Evolutionary conservation across 2,329 filamentous ascomycete species (phyloP).

Genomic region (Paraconiothyrium sp.): DNA sequence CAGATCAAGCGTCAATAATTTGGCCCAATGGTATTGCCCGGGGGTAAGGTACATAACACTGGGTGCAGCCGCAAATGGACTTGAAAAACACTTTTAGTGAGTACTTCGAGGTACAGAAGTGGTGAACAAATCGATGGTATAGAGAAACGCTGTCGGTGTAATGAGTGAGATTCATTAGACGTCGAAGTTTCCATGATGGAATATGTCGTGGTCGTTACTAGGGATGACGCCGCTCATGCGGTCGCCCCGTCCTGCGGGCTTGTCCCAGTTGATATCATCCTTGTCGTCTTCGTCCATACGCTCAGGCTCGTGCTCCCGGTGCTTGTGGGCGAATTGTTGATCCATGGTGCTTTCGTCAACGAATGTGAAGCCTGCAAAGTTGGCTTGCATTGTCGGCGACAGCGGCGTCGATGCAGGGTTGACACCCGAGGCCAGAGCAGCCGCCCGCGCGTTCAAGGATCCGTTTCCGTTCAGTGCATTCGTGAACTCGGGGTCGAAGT

Average conservation of each 20-base stretch:
- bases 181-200: constrained; percentile 55
- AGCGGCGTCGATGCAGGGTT: constrained; percentile 90
- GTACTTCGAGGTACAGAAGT: constrained; percentile 25
- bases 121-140: constrained; percentile 18
- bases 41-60: constrained; percentile 28
- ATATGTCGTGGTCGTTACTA: constrained; percentile 58
- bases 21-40: constrained; percentile 30
- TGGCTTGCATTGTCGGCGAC: constrained; percentile 94
- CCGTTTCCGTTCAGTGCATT: constrained; percentile 86
- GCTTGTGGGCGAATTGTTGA: constrained; percentile 70
- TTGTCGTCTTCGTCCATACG: constrained; percentile 57
- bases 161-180: constrained; percentile 34
- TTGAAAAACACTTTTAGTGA: constrained; percentile 41
- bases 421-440: constrained; percentile 80
- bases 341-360: constrained; percentile 98
- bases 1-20: constrained; percentile 34
- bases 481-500: constrained; percentile 98
- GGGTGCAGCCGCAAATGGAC: constrained; percentile 29
- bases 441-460: constrained; percentile 90
- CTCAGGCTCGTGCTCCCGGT: constrained; percentile 52
- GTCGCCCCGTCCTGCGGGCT: constrained; percentile 54
- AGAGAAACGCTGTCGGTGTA: constrained; percentile 18
- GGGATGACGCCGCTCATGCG: constrained; percentile 63
- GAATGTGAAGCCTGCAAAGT: constrained; percentile 98
- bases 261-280: constrained; percentile 54